Conservation (phyloP, 208 protist species). For the Acanthamoeba lenticulata region DNA sequence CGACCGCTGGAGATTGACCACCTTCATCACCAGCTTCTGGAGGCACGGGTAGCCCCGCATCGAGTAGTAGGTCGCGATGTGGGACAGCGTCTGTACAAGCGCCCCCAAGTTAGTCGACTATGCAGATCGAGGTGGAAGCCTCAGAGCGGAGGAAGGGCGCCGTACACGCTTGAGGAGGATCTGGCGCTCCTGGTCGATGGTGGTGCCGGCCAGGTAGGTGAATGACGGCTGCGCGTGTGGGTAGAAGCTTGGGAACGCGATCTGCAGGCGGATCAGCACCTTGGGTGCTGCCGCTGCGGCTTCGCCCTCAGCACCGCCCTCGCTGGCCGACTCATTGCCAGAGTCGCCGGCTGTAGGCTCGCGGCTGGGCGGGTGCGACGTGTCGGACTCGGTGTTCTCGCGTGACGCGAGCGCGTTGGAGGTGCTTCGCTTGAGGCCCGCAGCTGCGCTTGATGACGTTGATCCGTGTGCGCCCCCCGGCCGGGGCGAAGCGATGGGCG, state of each 20-base stretch:
- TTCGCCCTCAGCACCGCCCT: not conserved
- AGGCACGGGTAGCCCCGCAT: not conserved
- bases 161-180: constrained; percentile 11
- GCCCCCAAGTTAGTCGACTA: not conserved
- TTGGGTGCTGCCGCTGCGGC: not conserved
- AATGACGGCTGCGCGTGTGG: constrained; percentile 15
- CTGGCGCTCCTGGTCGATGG: not conserved
- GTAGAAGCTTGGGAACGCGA: constrained; percentile 38
- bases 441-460: too few species aligned
- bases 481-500: not conserved
- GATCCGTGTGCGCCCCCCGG: too few species aligned
- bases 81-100: not conserved
- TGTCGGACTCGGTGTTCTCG: not conserved
- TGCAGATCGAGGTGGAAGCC: not conserved
- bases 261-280: constrained; percentile 5
- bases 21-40: not conserved
- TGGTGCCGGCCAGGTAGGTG: not conserved
- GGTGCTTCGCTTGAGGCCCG: too few species aligned
- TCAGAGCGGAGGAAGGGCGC: not conserved
- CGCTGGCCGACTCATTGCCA: not conserved
- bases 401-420: not conserved
- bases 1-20: not conserved
- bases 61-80: not conserved
- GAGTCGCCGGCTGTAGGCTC: not conserved
- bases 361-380: not conserved